Base-by-base conservation (phyloP, 345 rosid genomes). In the Hypericum androsaemum region DNA sequence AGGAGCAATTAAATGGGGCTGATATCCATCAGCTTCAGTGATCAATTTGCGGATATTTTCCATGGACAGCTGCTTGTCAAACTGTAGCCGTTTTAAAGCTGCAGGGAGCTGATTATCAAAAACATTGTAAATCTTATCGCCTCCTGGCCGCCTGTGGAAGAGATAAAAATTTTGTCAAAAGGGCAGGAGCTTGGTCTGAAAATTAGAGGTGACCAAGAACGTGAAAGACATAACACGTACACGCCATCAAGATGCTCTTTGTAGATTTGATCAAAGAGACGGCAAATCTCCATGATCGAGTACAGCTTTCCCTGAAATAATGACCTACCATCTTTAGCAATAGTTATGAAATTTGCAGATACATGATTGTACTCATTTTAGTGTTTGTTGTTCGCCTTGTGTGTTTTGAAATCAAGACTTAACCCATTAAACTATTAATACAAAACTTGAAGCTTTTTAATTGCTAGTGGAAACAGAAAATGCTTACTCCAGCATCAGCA, bases 1-100 rank as follows among this genome's bases (percentile, higher is more conserved):
- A 28, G 99, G 99, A 75, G 99, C 99, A 64, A 94, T 88, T 66
- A 94, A 69, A 67, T 94, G 99, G 47, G 99, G 99, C 60, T 94
- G 99, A 71, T 94, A 94, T 50, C 99, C 99, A 74, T 94, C 99
- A 49, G 99, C 99, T 79, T 94, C 99, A 45, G 99, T 86, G 52
- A 94, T 90, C 63, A 94, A 80, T 79, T 88, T 94, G 41, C 85
- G 83, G 47, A 94, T 83, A 66, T 94, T 88, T 69, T 94, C 97
- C 99, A 94, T 94, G 3, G 99, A 69, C 14, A 94, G 87, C 69
- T 94, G 99, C 74, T 77, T 94, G 77, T 94, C 99, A 72, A 94
- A 94, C 59, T 94, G 97, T 76, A 94, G 73, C 74, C 99, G 83
- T 71, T 88, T 88, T 53, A 94, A 77, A 70, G 99, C 99, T 65